phyloP scores from a whole-genome alignment of 441 rosid genomes.

The Mallotus repandus region DNA sequence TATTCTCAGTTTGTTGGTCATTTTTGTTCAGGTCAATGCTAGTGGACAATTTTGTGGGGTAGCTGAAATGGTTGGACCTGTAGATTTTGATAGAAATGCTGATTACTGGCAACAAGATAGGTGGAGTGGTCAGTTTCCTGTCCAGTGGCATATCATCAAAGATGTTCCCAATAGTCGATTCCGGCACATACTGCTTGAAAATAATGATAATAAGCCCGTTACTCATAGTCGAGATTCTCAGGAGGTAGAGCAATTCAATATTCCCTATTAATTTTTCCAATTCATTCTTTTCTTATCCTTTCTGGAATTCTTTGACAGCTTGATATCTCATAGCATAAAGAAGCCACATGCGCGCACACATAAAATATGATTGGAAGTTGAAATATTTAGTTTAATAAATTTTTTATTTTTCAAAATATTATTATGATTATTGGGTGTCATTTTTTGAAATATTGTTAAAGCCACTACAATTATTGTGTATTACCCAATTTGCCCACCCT shows the following conservation, averaged over 20 bases:
- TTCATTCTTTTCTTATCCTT: background rate
- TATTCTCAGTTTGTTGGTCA: slow-evolving; percentile 10
- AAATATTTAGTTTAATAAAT: too few species aligned
- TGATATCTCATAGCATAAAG: background rate
- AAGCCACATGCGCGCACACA: too few species aligned
- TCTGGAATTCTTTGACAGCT: background rate
- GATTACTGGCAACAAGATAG: slow-evolving; percentile 82
- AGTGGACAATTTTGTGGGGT: slow-evolving; percentile 89
- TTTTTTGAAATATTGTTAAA: too few species aligned
- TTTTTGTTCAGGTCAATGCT: slow-evolving; percentile 64
- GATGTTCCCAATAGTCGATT: slow-evolving; percentile 77
- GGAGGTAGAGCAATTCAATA: slow-evolving; percentile 46
- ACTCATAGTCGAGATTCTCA: slow-evolving; percentile 86
- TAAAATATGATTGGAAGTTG: too few species aligned
- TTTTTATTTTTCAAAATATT: too few species aligned
- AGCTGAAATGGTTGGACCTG: slow-evolving; percentile 75
- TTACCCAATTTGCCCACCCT: too few species aligned
- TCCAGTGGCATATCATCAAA: slow-evolving; percentile 71
- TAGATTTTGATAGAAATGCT: slow-evolving; percentile 72
- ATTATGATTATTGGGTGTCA: too few species aligned
- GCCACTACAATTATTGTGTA: too few species aligned
- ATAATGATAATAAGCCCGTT: slow-evolving; percentile 82
- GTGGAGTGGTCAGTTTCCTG: slow-evolving; percentile 91
- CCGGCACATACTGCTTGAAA: slow-evolving; percentile 61
- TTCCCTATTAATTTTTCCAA: background rate